Conservation (phyloP, 2,329 filamentous ascomycete genomes). For the Diaporthe capsici region DNA sequence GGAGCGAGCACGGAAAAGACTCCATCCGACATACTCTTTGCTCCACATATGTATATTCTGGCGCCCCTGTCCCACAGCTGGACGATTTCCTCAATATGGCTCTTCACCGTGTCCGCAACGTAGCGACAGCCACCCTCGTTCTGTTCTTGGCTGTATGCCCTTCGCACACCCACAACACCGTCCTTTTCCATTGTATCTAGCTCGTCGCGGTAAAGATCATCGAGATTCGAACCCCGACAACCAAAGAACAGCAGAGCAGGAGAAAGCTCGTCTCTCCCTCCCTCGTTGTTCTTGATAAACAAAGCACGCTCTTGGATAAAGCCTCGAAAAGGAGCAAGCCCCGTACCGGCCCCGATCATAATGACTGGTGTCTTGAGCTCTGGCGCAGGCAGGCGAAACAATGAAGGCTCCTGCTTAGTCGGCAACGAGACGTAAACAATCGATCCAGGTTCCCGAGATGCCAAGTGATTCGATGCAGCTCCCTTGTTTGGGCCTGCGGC, state of each 20-base stretch:
- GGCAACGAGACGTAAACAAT: not conserved
- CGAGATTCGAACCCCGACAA: not conserved
- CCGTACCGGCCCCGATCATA: constrained; percentile 65
- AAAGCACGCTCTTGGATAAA: constrained; percentile 54
- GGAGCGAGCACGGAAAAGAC: not conserved
- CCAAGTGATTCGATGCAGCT: not conserved
- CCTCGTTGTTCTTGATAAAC: constrained; percentile 10
- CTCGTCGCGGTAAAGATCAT: not conserved
- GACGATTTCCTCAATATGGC: not conserved
- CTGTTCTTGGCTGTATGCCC: not conserved
- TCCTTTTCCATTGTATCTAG: not conserved
- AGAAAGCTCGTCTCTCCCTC: constrained; percentile 69
- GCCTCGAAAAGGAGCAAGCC: constrained; percentile 59
- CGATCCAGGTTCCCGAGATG: constrained; percentile 1
- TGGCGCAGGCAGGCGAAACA: not conserved
- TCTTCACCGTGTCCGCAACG: not conserved
- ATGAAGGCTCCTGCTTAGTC: not conserved
- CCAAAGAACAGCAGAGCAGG: constrained; percentile 57
- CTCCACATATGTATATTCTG: not conserved
- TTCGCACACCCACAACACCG: not conserved
- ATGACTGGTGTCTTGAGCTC: constrained; percentile 60
- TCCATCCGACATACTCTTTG: not conserved
- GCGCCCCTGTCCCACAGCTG: not conserved
- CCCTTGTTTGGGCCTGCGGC: constrained; percentile 60
- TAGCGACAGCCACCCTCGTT: not conserved